Evolutionary conservation across 2,329 filamentous ascomycete species (phyloP), one percentile per base, ranked within the genome.

Genomic region (Capronia americana): DNA sequence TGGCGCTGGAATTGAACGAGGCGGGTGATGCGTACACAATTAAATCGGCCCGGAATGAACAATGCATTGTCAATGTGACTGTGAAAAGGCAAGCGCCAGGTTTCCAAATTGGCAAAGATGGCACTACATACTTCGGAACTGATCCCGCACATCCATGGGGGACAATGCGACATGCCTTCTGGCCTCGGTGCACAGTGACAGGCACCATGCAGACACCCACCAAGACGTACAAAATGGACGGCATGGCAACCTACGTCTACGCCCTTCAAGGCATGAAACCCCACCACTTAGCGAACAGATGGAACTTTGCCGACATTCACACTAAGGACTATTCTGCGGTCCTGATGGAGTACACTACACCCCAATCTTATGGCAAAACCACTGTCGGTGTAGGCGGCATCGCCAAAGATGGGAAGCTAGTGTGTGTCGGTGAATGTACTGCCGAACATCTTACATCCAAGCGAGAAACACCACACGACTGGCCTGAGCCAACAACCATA

Each of bases 261-360:
- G 93, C 92, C 48, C 82, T 98, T 58, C 95, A 98, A 82, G 95
- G 93, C 77, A 98, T 98, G 94, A 99, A 99, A 86, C 95, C 95
- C 48, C 95, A 99, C 79, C 96, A 99, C 77, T 91, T 93, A 87
- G 88, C 94, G 68, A 88, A 91, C 32, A 88, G 87, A 70, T 99
- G 95, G 95, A 97, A 95, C 80, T 99, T 97, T 82, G 85, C 87
- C 79, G 88, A 93, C 80, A 97, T 97, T 83, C 93, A 98, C 77
- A 90, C 92, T 14, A 90, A 92, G 24, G 92, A 84, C 23, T 91
- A 92, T 81, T 95, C 93, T 30, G 94, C 93, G 30, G 81, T 96
- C 71, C 84, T 98, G 83, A 99, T 99, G 95, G 91, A 98, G 79
- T 99, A 89, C 79, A 96, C 88, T 44, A 99, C 95, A 0, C 96